Percentiles rank a stretch among this genome's conserved stretches.
Evolutionary conservation across 768 basidiomycete genomes (phyloP).

Genomic region (Termitomyces heimii): DNA sequence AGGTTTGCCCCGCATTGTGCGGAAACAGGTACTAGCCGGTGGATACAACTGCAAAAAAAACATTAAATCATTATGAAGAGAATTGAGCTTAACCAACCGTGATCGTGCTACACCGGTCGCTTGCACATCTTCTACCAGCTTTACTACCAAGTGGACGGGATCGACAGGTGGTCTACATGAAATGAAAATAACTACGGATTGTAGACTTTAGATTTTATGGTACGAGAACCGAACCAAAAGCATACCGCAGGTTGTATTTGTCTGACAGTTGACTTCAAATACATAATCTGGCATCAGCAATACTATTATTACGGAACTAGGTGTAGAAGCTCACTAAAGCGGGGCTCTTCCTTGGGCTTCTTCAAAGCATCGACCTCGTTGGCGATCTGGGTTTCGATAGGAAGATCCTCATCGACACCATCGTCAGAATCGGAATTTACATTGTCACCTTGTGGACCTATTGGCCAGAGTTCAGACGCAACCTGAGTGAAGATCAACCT

Average conservation of each 20-base stretch:
- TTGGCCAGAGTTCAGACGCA: constrained; percentile 69
- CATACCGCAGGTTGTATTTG: constrained; percentile 75
- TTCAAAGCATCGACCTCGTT: constrained; percentile 70
- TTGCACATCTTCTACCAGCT: constrained; percentile 57
- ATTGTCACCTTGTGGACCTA: constrained; percentile 17
- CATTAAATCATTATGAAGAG: background rate
- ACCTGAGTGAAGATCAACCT: constrained; percentile 38
- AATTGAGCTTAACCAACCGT: constrained; percentile 32
- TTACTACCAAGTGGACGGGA: constrained; percentile 62
- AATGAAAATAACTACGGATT: constrained; percentile 67
- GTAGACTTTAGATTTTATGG: background rate
- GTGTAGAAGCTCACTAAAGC: constrained; percentile 47
- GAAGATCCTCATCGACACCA: constrained; percentile 31
- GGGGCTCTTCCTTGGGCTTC: constrained; percentile 51
- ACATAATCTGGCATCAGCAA: background rate
- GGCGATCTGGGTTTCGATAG: constrained; percentile 66
- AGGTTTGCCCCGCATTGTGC: constrained; percentile 63
- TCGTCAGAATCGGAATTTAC: constrained; percentile 27
- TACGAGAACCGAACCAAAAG: background rate
- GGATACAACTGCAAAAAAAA: constrained; percentile 46
- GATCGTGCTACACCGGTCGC: constrained; percentile 60
- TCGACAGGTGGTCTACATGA: constrained; percentile 75
- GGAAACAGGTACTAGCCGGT: constrained; percentile 68
- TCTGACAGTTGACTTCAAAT: constrained; percentile 62
- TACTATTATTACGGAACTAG: background rate